Evolutionary conservation across 2,329 filamentous ascomycete genomes (phyloP).

Genomic region (Coccinonectria pachysandricola): DNA sequence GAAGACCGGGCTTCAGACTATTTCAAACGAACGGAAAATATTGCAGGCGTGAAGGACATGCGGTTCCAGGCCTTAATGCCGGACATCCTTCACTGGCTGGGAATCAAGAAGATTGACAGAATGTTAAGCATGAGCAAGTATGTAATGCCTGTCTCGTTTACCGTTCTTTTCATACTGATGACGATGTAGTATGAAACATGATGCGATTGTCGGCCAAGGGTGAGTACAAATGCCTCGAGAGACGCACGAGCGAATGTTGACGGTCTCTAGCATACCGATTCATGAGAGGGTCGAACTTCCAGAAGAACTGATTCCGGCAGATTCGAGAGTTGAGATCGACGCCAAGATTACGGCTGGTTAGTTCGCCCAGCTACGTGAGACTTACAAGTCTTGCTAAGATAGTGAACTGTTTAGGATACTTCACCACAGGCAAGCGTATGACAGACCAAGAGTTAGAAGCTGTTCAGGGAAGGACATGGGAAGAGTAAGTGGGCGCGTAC

Average conservation of each 20-base stretch:
- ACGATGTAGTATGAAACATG: slow-evolving; percentile 68
- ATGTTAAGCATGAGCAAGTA: slow-evolving; percentile 98
- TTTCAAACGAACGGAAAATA: slow-evolving; percentile 95
- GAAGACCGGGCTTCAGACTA: slow-evolving; percentile 80
- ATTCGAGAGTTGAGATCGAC: slow-evolving; percentile 96
- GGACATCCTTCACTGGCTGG: slow-evolving; percentile 94
- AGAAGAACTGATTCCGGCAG: slow-evolving; percentile 85
- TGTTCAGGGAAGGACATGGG: slow-evolving; percentile 86
- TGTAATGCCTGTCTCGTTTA: slow-evolving; percentile 24
- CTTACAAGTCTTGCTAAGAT: slow-evolving; percentile 5
- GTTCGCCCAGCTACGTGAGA: slow-evolving; percentile 19
- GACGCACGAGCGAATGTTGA: too few species aligned
- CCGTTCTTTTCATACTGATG: slow-evolving; percentile 9
- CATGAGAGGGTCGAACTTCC: slow-evolving; percentile 85
- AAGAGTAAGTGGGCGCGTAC: slow-evolving; percentile 54
- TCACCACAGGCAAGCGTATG: slow-evolving; percentile 84
- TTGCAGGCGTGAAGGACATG: slow-evolving; percentile 95
- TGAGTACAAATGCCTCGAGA: too few species aligned
- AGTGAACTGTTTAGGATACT: slow-evolving; percentile 42
- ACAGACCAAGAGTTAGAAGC: slow-evolving; percentile 75
- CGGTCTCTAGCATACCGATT: slow-evolving; percentile 58
- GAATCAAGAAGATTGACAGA: slow-evolving; percentile 95
- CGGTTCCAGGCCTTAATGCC: slow-evolving; percentile 98
- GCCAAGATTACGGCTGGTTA: slow-evolving; percentile 92
- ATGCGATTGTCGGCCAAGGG: slow-evolving; percentile 78